Base-by-base conservation (phyloP, 163 green algal species). In the Trebouxia gelatinosa region DNA sequence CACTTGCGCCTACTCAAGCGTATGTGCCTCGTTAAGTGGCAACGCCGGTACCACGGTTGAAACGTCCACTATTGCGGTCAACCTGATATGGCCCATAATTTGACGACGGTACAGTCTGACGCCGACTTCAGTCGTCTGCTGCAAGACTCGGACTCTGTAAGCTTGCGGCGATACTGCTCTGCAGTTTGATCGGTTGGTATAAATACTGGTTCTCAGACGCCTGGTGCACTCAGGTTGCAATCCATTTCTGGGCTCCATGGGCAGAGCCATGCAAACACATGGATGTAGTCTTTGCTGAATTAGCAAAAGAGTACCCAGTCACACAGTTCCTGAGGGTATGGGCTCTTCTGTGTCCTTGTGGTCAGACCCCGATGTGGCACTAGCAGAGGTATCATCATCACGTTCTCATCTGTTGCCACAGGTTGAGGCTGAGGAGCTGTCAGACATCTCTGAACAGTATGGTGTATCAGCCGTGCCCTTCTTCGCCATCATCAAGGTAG, bases 241-340 rank as follows among this genome's bases (percentile, higher is more conserved):
- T 91, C 7, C 87, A 95, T 80, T 98, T 97, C 78, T 95, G 90
- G 90, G 93, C 94, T 3, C 61, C 54, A 31, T 98, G 94, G 94
- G 95, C 89, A 72, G 91, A 93, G 67, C 91, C 92, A 3, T 97
- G 92, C 86, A 85, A 87, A 35, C 86, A 92, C 40, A 91, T 98
- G 88, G 90, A 95, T 50, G 50, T 57, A 0, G 87, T 97, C 2
- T 70, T 97, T 13, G 74, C 62, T 4, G 74, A 90, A 75, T 78
- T 97, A 23, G 83, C 83, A 7, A 43, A 81, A 6, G 87, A 95
- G 16, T 35, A 85, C 54, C 67, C 83, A 0, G 21, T 17, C 1
- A 81, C 88, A 1, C 38, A 78, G 0, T 90, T 90, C 50, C 40
- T 94, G 65, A 78, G 89, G 29, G 92, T 95, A 50, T 31, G 76